Conservation (phyloP, 2,329 filamentous ascomycete genomes). For the Coniella vitis region DNA sequence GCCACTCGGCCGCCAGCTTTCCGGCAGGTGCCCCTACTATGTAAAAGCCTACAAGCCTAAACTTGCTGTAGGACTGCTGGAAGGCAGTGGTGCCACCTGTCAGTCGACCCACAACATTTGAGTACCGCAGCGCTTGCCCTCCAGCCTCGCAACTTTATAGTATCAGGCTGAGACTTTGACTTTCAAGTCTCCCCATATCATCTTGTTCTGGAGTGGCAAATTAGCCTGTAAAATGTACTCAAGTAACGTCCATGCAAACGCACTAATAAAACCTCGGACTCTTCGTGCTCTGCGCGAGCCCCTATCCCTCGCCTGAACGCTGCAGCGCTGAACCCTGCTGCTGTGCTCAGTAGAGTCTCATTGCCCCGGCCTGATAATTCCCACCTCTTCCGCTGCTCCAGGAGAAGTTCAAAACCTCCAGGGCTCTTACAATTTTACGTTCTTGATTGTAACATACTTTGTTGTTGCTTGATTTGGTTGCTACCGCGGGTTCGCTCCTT, state of each 20-base stretch:
- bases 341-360: neutral
- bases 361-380: no score
- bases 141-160: no score
- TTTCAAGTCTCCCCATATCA: no score
- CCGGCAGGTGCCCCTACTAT: neutral
- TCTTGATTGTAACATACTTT: neutral
- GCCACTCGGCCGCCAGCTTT: slow-evolving; percentile 8
- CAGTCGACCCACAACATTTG: no score
- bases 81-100: slow-evolving; percentile 8
- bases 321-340: slow-evolving; percentile 5
- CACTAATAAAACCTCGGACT: neutral
- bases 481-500: no score
- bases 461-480: neutral
- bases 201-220: neutral
- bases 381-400: no score
- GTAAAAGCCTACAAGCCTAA: neutral
- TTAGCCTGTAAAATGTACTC: neutral
- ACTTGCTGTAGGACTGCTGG: neutral
- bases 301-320: neutral
- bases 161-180: no score
- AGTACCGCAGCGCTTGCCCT: no score
- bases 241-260: no score
- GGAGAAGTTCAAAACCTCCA: neutral
- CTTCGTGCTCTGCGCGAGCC: neutral
- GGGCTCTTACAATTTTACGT: neutral